Evolutionary conservation across 805 yeast genomes (phyloP).

Genomic region (Kuraishia floccosa): DNA sequence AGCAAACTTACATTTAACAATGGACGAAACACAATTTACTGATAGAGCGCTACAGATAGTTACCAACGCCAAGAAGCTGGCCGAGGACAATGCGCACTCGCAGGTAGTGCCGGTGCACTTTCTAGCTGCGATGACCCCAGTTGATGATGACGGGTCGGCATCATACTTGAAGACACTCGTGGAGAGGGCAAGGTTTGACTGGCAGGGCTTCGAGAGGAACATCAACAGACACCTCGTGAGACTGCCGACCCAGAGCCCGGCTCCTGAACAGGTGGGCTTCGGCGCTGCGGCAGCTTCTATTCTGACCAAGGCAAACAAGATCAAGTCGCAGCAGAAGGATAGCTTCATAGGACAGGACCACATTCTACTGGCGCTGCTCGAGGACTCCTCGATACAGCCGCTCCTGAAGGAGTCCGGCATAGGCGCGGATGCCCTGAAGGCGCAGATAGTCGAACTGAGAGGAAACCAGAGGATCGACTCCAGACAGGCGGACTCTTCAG

Average conservation of each 20-base stretch:
- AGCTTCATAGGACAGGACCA: constrained; percentile 92
- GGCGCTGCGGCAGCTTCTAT: constrained; percentile 70
- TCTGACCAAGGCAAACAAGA: constrained; percentile 61
- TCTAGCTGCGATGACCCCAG: constrained; percentile 80
- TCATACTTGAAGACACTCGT: constrained; percentile 71
- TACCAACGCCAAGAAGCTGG: constrained; percentile 69
- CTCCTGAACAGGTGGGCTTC: constrained; percentile 74
- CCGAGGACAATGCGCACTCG: constrained; percentile 75
- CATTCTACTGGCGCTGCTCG: constrained; percentile 71
- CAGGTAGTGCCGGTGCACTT: constrained; percentile 84
- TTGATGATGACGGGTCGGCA: constrained; percentile 36
- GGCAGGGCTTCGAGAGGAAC: constrained; percentile 65
- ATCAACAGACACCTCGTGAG: constrained; percentile 78
- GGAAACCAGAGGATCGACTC: constrained; percentile 91
- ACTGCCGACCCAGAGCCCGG: constrained; percentile 80
- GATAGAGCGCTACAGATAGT: constrained; percentile 84
- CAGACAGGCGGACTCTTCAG: constrained; percentile 85
- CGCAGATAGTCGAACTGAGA: constrained; percentile 70
- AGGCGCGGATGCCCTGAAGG: constrained; percentile 60
- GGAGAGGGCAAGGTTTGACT: constrained; percentile 83
- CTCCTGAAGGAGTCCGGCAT: constrained; percentile 65
- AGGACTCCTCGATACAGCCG: constrained; percentile 59
- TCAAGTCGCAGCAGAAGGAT: constrained; percentile 84
- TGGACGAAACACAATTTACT: constrained; percentile 76
- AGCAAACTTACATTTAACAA: no score